phyloP scores from a whole-genome alignment of 805 yeast genomes.

The Kuraishia capsulata region DNA sequence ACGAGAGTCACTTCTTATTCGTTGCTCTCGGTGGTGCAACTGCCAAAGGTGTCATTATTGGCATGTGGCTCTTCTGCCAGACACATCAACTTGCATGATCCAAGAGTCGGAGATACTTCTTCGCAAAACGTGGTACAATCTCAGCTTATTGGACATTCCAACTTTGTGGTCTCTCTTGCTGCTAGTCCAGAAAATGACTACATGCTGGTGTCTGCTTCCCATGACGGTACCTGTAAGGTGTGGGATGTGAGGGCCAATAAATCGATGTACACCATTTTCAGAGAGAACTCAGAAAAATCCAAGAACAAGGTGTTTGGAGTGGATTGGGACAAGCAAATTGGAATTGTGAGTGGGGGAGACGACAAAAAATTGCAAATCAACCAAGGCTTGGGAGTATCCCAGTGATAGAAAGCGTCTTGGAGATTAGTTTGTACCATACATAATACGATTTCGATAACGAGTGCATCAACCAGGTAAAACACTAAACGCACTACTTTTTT shows the following conservation, averaged over 20 bases:
- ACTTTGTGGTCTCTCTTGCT: conserved; percentile 76
- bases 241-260: conserved; percentile 92
- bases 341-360: conserved; percentile 89
- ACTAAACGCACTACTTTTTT: too few species aligned
- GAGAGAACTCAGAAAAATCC: conserved; percentile 43
- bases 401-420: not conserved
- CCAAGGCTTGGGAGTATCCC: conserved; percentile 7
- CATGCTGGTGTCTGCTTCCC: conserved; percentile 86
- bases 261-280: conserved; percentile 71
- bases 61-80: conserved; percentile 98
- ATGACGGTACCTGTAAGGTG: conserved; percentile 88
- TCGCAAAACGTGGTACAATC: conserved; percentile 47
- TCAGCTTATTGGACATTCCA: conserved; percentile 82
- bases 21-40: conserved; percentile 61
- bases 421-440: conserved; percentile 1
- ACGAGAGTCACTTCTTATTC: conserved; percentile 84
- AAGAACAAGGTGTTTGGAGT: conserved; percentile 75
- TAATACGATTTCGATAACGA: too few species aligned
- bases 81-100: conserved; percentile 90
- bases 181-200: conserved; percentile 71
- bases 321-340: conserved; percentile 71
- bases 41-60: conserved; percentile 59
- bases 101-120: conserved; percentile 53
- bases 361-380: conserved; percentile 90
- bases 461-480: too few species aligned